Evolutionary conservation across 148 eudicot species (phyloP), one percentile per base, ranked within the genome.

Genomic region (Euryodendron excelsum): DNA sequence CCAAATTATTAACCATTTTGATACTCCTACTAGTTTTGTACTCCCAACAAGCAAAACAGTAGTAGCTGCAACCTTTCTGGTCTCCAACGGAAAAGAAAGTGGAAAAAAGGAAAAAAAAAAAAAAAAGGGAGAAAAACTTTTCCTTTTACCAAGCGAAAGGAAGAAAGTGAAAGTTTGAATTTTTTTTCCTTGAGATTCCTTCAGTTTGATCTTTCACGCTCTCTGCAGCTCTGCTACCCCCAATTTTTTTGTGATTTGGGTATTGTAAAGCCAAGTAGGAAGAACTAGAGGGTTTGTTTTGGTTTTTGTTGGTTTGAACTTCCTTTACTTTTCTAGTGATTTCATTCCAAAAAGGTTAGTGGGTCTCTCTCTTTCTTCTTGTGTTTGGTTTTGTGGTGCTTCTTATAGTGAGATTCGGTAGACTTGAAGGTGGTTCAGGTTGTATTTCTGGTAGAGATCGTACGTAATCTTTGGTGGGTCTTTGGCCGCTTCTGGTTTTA

Each of bases 401-500:
- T 73, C 70, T 80, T 60, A 59, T 73, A 66, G 55, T 45, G 50
- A 23, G 75, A 66, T 88, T 87, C 37, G 81, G 80, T 79, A 45
- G 76, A 69, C 67, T 77, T 72, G 70, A 58, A 82, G 82, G 85
- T 87, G 87, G 87, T 81, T 89, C 88, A 74, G 83, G 83, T 87
- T 78, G 62, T 80, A 68, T 82, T 82, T 83, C 75, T 77, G 90
- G 86, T 85, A 68, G 83, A 82, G 81, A 82, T 81, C 79, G 76
- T 73, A 65, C 30, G 64, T 78, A 73, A 59, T 63, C 39, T 69
- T 74, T 68, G 18, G 48, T 75, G 75, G 80, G 81, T 73, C 60
- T 84, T 80, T 82, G 83, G 79, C 74, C 34, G 71, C 81, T 85
- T 80, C 37, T 78, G 75, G 69, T 44, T 78, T 73, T 39, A n/a